Conservation (phyloP, 345 rosid genomes). For the Lepidium africanum region DNA sequence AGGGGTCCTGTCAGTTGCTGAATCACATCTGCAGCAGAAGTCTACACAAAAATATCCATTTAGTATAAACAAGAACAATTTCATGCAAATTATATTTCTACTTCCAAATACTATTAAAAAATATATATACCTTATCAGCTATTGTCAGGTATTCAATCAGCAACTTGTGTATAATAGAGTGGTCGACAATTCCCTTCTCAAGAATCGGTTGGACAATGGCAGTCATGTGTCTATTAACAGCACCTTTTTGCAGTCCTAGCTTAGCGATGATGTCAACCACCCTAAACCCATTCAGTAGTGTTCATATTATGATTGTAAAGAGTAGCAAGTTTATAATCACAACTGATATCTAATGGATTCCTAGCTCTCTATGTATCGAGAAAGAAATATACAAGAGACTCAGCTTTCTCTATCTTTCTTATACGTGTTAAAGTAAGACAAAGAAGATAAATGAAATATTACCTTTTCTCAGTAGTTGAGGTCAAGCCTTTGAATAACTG, state of each 20-base stretch:
- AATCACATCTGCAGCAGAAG: constrained; percentile 72
- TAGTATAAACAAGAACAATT: constrained; percentile 12
- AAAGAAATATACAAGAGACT: not conserved
- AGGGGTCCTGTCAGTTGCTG: constrained; percentile 75
- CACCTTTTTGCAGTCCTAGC: constrained; percentile 56
- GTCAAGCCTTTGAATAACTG: constrained; percentile 74
- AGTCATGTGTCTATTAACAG: constrained; percentile 74
- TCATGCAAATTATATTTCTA: not conserved
- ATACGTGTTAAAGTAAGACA: not conserved
- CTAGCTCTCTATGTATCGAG: not conserved
- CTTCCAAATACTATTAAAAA: not conserved
- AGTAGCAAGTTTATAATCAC: not conserved
- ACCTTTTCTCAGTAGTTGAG: constrained; percentile 64
- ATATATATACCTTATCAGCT: constrained; percentile 59
- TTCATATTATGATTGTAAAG: not conserved
- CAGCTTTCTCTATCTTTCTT: not conserved
- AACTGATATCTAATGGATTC: not conserved
- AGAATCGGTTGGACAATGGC: constrained; percentile 76
- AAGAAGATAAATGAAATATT: constrained; percentile 1
- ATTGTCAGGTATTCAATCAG: constrained; percentile 69
- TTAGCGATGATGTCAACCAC: constrained; percentile 72
- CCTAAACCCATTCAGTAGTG: constrained; percentile 33
- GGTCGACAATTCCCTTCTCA: constrained; percentile 92
- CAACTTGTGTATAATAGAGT: constrained; percentile 72
- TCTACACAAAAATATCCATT: constrained; percentile 30